These are phyloP conservation scores for Aspergillus hiratsukae DNA, from an alignment of 2,329 filamentous ascomycete species.

Conservation along the genomic window DNA sequence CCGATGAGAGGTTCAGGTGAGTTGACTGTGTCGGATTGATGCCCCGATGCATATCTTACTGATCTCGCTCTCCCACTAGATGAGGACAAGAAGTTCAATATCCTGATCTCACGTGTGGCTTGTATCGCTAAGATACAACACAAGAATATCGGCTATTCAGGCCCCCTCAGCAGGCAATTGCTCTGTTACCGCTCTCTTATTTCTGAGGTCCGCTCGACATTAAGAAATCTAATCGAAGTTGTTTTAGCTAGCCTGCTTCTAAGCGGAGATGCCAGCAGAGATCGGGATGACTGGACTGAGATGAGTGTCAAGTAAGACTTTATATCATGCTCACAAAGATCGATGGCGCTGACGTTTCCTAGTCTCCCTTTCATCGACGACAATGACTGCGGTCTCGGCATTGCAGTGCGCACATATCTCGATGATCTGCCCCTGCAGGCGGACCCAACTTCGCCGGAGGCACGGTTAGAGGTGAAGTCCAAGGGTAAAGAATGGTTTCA, in stretches of 20 bases:
- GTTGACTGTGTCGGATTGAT: not conserved
- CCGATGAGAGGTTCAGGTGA: conserved; percentile 55
- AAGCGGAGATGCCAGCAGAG: conserved; percentile 70
- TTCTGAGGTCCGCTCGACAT: conserved; percentile 69
- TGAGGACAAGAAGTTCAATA: conserved; percentile 70
- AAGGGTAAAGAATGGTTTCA: conserved; percentile 58
- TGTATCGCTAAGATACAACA: conserved; percentile 79
- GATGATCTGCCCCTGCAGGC: conserved; percentile 52
- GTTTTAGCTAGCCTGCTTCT: conserved; percentile 76
- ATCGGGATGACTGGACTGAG: conserved; percentile 61
- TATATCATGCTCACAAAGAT: not conserved
- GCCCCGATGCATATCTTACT: not conserved
- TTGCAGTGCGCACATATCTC: conserved; percentile 46
- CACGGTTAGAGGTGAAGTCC: conserved; percentile 47
- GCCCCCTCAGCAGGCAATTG: conserved; percentile 84
- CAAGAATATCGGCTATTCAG: conserved; percentile 83
- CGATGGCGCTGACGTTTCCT: conserved; percentile 6
- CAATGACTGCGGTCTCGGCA: conserved; percentile 45
- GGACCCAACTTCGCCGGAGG: conserved; percentile 50
- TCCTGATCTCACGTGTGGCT: conserved; percentile 81
- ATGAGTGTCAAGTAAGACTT: conserved; percentile 65
- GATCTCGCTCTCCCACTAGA: conserved; percentile 45
- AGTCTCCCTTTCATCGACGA: conserved; percentile 44
- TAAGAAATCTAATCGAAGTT: conserved; percentile 81
- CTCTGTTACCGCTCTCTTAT: conserved; percentile 82